Percentiles rank a stretch among this genome's conserved stretches.
Conservation (phyloP, 2,329 filamentous ascomycete species). For the Rhexocercosporidium sp. region DNA sequence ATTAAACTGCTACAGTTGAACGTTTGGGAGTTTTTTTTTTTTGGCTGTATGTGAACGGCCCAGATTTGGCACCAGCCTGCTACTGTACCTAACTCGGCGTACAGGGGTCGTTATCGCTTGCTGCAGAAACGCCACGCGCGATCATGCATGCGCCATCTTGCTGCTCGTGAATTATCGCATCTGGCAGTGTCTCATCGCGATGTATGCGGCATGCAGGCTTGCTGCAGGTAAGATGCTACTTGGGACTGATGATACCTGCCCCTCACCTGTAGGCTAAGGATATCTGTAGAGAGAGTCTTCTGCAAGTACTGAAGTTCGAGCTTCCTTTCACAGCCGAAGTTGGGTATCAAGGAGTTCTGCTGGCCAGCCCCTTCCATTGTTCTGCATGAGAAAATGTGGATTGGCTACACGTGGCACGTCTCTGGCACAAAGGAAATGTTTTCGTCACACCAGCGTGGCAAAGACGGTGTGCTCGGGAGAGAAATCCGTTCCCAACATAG, state of each 20-base stretch:
- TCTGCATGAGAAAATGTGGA: slow-evolving; percentile 9
- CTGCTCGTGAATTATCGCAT: slow-evolving; percentile 19
- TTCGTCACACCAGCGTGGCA: no score
- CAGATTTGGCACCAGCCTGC: neutral
- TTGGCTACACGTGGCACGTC: slow-evolving; percentile 18
- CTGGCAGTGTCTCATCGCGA: slow-evolving; percentile 1
- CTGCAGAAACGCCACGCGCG: neutral
- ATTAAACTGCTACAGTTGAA: no score
- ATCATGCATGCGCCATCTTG: slow-evolving; percentile 11
- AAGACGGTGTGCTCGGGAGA: neutral
- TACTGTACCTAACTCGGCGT: neutral
- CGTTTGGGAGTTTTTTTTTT: no score
- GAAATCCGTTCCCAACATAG: neutral
- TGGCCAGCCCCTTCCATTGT: neutral
- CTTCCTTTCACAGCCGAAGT: neutral
- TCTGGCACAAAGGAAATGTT: neutral
- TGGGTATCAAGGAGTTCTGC: slow-evolving; percentile 8
- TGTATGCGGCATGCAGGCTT: slow-evolving; percentile 14
- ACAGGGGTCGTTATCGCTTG: neutral
- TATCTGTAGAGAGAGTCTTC: no score
- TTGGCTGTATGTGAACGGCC: neutral
- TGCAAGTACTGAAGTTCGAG: neutral
- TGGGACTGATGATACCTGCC: neutral
- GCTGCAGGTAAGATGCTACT: neutral
- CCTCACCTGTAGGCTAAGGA: neutral